These are phyloP conservation scores for Lupinus albus DNA, from an alignment of 306 rosid genomes.

Conservation along the genomic window DNA sequence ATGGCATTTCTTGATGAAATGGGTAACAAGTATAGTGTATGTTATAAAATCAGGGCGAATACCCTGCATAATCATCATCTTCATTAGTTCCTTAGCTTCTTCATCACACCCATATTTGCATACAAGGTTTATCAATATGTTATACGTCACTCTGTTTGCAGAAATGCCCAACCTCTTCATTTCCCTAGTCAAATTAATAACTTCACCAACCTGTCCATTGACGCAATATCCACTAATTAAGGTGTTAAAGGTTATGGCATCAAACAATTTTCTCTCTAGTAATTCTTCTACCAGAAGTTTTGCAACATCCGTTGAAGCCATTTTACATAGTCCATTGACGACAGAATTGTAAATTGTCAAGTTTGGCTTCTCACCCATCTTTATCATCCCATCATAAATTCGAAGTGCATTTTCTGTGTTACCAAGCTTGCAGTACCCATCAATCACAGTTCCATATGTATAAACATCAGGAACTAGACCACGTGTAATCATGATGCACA, in stretches of 20 bases:
- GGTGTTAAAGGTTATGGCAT: conserved; percentile 55
- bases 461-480: conserved; percentile 55
- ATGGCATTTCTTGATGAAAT: conserved; percentile 41
- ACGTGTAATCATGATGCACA: conserved; percentile 53
- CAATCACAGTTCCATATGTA: conserved; percentile 58
- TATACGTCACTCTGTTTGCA: conserved; percentile 54
- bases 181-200: conserved; percentile 40
- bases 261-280: conserved; percentile 36
- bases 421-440: conserved; percentile 54
- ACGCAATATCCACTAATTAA: conserved; percentile 51
- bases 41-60: conserved; percentile 55
- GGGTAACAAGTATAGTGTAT: conserved; percentile 54
- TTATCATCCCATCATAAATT: conserved; percentile 48
- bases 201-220: conserved; percentile 47
- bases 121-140: conserved; percentile 54
- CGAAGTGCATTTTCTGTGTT: conserved; percentile 45
- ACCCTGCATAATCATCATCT: conserved; percentile 50
- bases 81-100: conserved; percentile 55
- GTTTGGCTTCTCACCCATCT: conserved; percentile 50
- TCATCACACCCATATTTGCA: conserved; percentile 53
- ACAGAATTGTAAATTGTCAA: conserved; percentile 55
- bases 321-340: conserved; percentile 53
- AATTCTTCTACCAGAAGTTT: conserved; percentile 43
- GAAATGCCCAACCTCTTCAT: conserved; percentile 51
- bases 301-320: conserved; percentile 43